Conservation (phyloP, 2,329 filamentous ascomycete species). For the Colletotrichum echinochloae region DNA sequence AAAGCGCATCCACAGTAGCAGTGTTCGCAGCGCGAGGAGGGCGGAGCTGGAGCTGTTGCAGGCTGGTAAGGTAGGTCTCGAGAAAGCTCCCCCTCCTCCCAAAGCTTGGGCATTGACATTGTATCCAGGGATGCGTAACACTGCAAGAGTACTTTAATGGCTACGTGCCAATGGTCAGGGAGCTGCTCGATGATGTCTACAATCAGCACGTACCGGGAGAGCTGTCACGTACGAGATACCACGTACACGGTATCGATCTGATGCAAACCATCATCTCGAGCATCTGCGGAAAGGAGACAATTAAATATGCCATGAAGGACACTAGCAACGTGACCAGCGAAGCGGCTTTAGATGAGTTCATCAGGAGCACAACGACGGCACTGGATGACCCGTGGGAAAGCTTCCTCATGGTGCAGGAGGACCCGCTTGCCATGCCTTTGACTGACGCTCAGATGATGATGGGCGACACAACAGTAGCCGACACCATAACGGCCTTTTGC, state of each 20-base stretch:
- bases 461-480: neutral
- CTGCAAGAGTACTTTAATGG: slow-evolving; percentile 53
- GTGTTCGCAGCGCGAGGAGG: slow-evolving; percentile 56
- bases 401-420: slow-evolving; percentile 1
- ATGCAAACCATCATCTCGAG: slow-evolving; percentile 54
- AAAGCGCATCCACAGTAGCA: slow-evolving; percentile 51
- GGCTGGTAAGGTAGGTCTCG: slow-evolving; percentile 59
- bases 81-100: slow-evolving; percentile 25
- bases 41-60: slow-evolving; percentile 65
- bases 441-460: slow-evolving; percentile 3
- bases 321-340: slow-evolving; percentile 1
- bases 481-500: neutral
- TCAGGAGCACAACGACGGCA: slow-evolving; percentile 32
- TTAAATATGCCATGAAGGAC: neutral
- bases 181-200: slow-evolving; percentile 60
- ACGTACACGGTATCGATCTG: slow-evolving; percentile 55
- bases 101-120: slow-evolving; percentile 41
- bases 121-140: slow-evolving; percentile 52
- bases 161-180: slow-evolving; percentile 56
- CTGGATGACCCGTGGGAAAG: slow-evolving; percentile 11
- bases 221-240: slow-evolving; percentile 55
- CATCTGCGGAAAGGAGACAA: slow-evolving; percentile 37
- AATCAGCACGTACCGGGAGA: slow-evolving; percentile 5
- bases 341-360: slow-evolving; percentile 36
- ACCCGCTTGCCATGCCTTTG: neutral